Base-by-base conservation (phyloP, 495 filamentous ascomycete species). In the Hyaloscypha finlandica region DNA sequence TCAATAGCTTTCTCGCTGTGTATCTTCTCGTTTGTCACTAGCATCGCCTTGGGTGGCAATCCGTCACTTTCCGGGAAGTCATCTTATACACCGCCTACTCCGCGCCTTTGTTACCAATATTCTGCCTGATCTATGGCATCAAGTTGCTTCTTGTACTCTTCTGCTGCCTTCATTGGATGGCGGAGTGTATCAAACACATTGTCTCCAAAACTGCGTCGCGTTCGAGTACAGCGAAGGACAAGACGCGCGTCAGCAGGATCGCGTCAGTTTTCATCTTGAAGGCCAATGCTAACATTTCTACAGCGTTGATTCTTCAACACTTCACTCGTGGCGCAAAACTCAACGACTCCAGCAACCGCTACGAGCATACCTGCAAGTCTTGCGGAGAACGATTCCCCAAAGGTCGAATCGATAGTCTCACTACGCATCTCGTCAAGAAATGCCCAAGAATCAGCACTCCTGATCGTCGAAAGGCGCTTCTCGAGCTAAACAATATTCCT, bases 331-430 rank as follows among this genome's bases (percentile, higher is more conserved):
- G 92, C 9, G 83, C 84, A 16, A 95, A 94, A 77, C 81, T 94
- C 71, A 87, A 89, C 71, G 92, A 95, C 74, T 86, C 89, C 64
- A 92, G 89, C 80, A 96, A 96, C 76, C 86, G 92, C 54, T 96
- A 96, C 72, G 87, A 90, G 70, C 90, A 94, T 75, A 92, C 89
- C 4, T 96, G 92, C 84, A 92, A 92, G 79, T 81, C 86, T 51
- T 96, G 92, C 72, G 90, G 91, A 57, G 90, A 94, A 72, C 85
- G 88, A 70, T 94, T 94, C 66, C 90, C 91, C 54, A 94, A 94
- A 71, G 92, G 92, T 69, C 85, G 92, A 59, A 87, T 91, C 73
- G 92, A 96, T 67, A 91, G 86, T 72, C 77, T 96, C 22, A 89
- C 85, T 37, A 88, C 80, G 69, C 92, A 96, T 73, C 79, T 96